Conservation (phyloP, 2,329 filamentous ascomycete genomes). For the Didymella segeticola region DNA sequence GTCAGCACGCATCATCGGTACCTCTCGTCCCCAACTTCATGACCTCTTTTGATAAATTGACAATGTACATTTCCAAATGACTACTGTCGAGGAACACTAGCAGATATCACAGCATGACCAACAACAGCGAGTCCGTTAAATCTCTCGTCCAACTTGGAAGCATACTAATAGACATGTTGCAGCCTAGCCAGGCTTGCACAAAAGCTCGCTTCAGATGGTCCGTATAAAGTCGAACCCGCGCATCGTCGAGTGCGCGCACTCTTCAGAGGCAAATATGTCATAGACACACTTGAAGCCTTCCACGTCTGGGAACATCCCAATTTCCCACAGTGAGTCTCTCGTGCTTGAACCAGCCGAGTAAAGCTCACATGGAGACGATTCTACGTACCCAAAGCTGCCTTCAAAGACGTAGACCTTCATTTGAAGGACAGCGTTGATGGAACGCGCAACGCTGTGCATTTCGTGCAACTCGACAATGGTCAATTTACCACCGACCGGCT, state of each 20-base stretch:
- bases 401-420: not conserved
- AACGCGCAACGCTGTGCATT: conserved; percentile 20
- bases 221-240: conserved; percentile 38
- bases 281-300: conserved; percentile 43
- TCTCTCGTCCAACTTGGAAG: not conserved
- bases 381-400: conserved; percentile 34
- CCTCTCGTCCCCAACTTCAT: no score
- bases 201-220: conserved; percentile 50
- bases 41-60: not conserved
- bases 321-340: conserved; percentile 40
- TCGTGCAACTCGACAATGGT: conserved; percentile 21
- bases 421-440: not conserved
- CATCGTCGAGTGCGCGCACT: conserved; percentile 43
- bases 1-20: conserved; percentile 14
- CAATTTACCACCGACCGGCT: conserved; percentile 29
- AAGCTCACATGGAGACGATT: conserved; percentile 25
- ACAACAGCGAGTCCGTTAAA: conserved; percentile 15
- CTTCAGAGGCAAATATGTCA: conserved; percentile 41
- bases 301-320: conserved; percentile 49
- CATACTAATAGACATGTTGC: conserved; percentile 3
- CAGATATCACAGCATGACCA: conserved; percentile 8
- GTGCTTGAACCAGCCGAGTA: not conserved
- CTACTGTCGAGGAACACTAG: not conserved
- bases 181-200: conserved; percentile 52
- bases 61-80: not conserved